Evolutionary conservation across 306 rosid genomes (phyloP).

Genomic region (Cyclanthera cordifolia): DNA sequence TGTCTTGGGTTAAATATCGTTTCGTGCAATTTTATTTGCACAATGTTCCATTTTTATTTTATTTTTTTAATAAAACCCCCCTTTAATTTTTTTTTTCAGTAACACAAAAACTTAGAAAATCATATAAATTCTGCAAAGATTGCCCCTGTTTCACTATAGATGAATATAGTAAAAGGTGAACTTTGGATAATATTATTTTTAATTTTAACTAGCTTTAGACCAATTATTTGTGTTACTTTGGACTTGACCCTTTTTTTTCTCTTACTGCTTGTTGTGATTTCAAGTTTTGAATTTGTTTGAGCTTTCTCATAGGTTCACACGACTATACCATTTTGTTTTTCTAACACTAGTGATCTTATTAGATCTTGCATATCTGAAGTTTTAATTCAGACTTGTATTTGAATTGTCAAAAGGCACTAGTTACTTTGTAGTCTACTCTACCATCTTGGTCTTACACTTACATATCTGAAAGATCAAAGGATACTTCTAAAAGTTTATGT

Average conservation of each 20-base stretch:
- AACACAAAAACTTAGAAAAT: background rate
- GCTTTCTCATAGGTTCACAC: background rate
- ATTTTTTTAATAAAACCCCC: background rate
- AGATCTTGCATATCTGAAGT: background rate
- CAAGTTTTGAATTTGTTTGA: background rate
- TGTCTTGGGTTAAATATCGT: slow-evolving; percentile 41
- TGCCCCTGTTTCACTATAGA: background rate
- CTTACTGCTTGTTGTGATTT: background rate
- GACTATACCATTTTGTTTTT: background rate
- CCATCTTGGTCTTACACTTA: background rate
- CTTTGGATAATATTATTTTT: background rate
- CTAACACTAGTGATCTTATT: background rate
- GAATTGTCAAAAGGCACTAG: background rate
- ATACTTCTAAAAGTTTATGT: background rate
- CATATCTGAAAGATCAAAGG: background rate
- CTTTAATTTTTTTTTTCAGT: background rate
- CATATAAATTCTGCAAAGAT: background rate
- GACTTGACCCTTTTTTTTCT: background rate
- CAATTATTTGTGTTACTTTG: background rate
- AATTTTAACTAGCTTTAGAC: background rate
- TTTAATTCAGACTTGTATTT: background rate
- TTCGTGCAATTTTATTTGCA: slow-evolving; percentile 18
- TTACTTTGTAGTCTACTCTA: slow-evolving; percentile 2
- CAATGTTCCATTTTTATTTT: background rate
- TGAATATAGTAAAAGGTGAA: background rate